Base-by-base conservation (phyloP, 305 asterid species). In the Fraxinus paxiana region DNA sequence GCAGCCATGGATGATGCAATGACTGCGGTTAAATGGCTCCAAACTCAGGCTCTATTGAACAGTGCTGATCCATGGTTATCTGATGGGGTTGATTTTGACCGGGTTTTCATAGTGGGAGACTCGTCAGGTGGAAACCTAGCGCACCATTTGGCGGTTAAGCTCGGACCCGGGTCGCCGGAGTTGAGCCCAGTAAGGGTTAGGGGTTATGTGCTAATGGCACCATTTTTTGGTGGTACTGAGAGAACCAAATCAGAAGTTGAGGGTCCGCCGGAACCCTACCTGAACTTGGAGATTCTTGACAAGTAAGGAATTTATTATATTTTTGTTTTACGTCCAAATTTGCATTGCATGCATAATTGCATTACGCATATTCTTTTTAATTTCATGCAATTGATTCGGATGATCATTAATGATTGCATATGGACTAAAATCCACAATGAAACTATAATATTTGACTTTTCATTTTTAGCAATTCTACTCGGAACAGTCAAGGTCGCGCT, bases 51-150 rank as follows among this genome's bases (percentile, higher is more conserved):
- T 1, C 8, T 84, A 0, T 38, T 75, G 24, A 43, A 38, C 13
- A n/a, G 51, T 18, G 77, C 67, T 0, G 90, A 86, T 5, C 89
- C 84, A 77, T 82, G 93, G 91, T 13, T 90, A 75, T 9, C 15
- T 5, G 86, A 76, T 35, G 85, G 84, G 17, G 81, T 89, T 17
- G 97, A 91, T 38, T 91, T 89, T 34, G 88, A 82, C 12, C 79
- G 84, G 69, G 92, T 93, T 37, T 91, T 88, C 59, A 38, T 94
- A 0, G 28, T 88, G 26, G 98, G 98, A 0, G 98, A 94, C 77
- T 91, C 98, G 1, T 90, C 98, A 70, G 98, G 98, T 26, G 98
- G 97, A 70, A 92, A 89, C 80, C 67, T 93, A 67, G 98, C 98
- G n/a, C 95, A 91, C 83, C 95, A 93, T 20, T 79, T 93, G 83